Evolutionary conservation across 106 monocot species (phyloP), one percentile per base, ranked within the genome.

Genomic region (Apostasia shenzhenica): DNA sequence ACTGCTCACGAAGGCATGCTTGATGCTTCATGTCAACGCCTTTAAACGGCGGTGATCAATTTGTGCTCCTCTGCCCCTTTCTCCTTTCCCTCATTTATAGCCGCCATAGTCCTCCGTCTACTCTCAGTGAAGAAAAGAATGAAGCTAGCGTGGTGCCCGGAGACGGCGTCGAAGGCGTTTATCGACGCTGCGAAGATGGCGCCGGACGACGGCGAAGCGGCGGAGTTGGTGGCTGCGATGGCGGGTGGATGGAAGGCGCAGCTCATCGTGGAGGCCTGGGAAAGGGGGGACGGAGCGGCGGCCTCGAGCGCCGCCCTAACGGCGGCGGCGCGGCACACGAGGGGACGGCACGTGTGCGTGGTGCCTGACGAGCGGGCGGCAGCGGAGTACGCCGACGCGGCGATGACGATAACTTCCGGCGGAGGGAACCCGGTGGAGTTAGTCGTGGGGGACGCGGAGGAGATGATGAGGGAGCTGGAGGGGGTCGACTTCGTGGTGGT

Each of bases 131-230:
- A 26, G 26, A 26, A 26, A 26, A 26, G 26, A 45, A 95, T 95
- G 91, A 95, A 91, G 80, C 76, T 95, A 2, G 88, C 80, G 2
- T 95, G 95, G 95, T 91, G 91, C 68, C 91, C 91, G 43, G 95
- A 95, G 41, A 88, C 75, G 55, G 88, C 95, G 2, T 53, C 79
- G 45, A 88, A 82, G 74, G 88, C 95, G 13, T 91, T 82, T 81
- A 76, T 91, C 69, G 95, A 91, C 59, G 81, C 91, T 60, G 88
- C 86, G 6, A 65, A 73, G 73, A 40, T 44, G 9, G 42, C 70
- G 4, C 77, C 45, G 8, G 78, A 71, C 1, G 78, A 79, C 43
- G 52, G 79, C 13, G 77, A 76, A 6, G 84, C 75, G n/a, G 94
- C 90, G 3, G 90, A 90, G 82, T 74, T 95, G 58, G 77, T 95